These are phyloP conservation scores for Scytalidium sp. DNA, from an alignment of 2,329 filamentous ascomycete species.

Conservation along the genomic window DNA sequence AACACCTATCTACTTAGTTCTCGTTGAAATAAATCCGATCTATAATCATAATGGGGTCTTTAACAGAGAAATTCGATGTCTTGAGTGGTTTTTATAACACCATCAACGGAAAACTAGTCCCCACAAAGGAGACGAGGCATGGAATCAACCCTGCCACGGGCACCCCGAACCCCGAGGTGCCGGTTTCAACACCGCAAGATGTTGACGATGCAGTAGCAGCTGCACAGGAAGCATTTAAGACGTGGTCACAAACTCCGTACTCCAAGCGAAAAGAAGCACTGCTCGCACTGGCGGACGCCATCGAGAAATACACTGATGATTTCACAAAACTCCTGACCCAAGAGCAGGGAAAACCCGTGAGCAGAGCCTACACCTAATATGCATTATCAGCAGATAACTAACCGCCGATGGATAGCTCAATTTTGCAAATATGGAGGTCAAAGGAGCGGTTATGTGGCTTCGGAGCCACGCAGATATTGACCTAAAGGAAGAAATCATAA, in stretches of 20 bases:
- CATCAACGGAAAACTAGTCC: constrained; percentile 13
- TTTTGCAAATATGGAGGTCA: background rate
- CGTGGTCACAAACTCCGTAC: constrained; percentile 42
- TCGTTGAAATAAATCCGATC: too few species aligned
- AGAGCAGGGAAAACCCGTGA: constrained; percentile 49
- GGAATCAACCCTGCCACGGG: constrained; percentile 13
- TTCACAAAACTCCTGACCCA: constrained; percentile 41
- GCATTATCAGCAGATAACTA: background rate
- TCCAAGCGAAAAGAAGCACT: constrained; percentile 41
- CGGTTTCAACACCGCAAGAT: constrained; percentile 37
- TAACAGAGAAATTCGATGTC: too few species aligned
- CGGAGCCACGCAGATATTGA: background rate
- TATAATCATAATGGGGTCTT: too few species aligned
- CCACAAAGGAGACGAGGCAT: constrained; percentile 5
- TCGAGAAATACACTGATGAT: constrained; percentile 30
- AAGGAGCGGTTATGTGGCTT: background rate
- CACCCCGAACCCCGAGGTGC: constrained; percentile 22
- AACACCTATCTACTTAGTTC: too few species aligned
- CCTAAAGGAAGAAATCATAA: constrained; percentile 6
- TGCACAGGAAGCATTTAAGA: constrained; percentile 40
- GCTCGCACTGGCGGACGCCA: constrained; percentile 19
- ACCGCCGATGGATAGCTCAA: background rate
- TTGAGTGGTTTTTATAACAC: too few species aligned
- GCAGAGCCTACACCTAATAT: background rate
- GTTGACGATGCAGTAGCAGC: constrained; percentile 43